Percentiles rank a stretch among this genome's conserved stretches.
phyloP scores from a whole-genome alignment of 345 rosid genomes.

The Toxicodendron radicans region DNA sequence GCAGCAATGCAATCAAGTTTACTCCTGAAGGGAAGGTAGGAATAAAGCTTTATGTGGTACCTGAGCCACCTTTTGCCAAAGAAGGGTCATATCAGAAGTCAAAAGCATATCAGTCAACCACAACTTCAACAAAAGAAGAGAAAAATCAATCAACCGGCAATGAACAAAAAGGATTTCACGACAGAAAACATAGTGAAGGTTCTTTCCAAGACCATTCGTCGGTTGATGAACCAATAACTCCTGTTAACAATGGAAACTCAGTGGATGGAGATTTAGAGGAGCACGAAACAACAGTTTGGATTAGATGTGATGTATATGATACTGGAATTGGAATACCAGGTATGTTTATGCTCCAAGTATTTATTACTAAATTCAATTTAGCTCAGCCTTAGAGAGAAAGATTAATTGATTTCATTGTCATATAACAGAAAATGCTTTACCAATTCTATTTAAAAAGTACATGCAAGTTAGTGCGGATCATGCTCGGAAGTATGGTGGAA shows the following conservation, averaged over 20 bases:
- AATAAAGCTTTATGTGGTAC: slow-evolving; percentile 65
- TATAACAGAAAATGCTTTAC: slow-evolving; percentile 74
- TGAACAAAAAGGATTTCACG: slow-evolving; percentile 28
- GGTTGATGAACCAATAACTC: slow-evolving; percentile 31
- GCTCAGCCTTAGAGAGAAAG: no score
- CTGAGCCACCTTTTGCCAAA: slow-evolving; percentile 57
- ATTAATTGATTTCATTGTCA: slow-evolving; percentile 19
- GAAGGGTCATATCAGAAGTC: slow-evolving; percentile 37
- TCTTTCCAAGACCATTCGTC: slow-evolving; percentile 18
- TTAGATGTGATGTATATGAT: slow-evolving; percentile 85
- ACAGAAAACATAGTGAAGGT: slow-evolving; percentile 18
- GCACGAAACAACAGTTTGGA: slow-evolving; percentile 73
- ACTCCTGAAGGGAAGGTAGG: slow-evolving; percentile 95
- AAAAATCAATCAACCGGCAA: slow-evolving; percentile 18
- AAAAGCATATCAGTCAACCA: slow-evolving; percentile 28
- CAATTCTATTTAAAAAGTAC: slow-evolving; percentile 82
- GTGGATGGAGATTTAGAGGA: slow-evolving; percentile 37
- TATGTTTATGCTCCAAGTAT: slow-evolving; percentile 12
- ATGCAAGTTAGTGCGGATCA: slow-evolving; percentile 97
- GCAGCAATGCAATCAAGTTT: slow-evolving; percentile 93
- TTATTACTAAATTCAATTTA: neutral
- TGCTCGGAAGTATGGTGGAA: slow-evolving; percentile 96
- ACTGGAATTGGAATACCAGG: slow-evolving; percentile 99
- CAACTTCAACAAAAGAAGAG: slow-evolving; percentile 32
- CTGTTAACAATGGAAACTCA: slow-evolving; percentile 29